These are phyloP conservation scores for Parafenestella ontariensis DNA, from an alignment of 2,329 filamentous ascomycete species.

Conservation along the genomic window DNA sequence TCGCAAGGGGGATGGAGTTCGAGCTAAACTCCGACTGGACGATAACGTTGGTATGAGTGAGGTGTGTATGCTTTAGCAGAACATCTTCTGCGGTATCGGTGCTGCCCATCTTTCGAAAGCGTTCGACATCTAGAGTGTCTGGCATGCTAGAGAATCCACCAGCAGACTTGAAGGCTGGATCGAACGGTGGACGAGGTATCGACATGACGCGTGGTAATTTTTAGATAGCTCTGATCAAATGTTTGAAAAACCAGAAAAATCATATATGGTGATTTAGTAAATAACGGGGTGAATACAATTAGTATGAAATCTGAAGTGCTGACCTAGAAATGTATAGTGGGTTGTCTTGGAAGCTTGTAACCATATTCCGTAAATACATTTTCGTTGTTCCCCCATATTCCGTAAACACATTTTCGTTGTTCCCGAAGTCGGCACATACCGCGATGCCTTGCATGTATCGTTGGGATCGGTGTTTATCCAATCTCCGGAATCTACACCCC, in stretches of 20 bases:
- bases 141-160: not conserved
- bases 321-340: too few relatives aligned
- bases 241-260: too few relatives aligned
- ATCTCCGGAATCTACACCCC: too few relatives aligned
- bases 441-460: too few relatives aligned
- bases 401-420: too few relatives aligned
- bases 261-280: too few relatives aligned
- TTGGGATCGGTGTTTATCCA: too few relatives aligned
- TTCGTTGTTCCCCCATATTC: too few relatives aligned
- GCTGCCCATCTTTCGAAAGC: not conserved
- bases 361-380: too few relatives aligned
- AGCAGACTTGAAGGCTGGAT: not conserved
- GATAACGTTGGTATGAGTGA: not conserved
- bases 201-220: not conserved
- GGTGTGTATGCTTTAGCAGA: not conserved
- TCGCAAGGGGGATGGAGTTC: not conserved
- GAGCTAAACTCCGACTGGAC: not conserved
- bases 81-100: not conserved
- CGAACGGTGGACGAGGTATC: not conserved
- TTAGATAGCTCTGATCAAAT: too few relatives aligned
- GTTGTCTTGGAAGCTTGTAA: not conserved
- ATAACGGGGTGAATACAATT: not conserved
- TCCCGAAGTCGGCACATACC: too few relatives aligned
- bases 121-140: not conserved
- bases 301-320: too few relatives aligned